Evolutionary conservation across 2,329 filamentous ascomycete species (phyloP).

Genomic region (Cordyceps farinosa): DNA sequence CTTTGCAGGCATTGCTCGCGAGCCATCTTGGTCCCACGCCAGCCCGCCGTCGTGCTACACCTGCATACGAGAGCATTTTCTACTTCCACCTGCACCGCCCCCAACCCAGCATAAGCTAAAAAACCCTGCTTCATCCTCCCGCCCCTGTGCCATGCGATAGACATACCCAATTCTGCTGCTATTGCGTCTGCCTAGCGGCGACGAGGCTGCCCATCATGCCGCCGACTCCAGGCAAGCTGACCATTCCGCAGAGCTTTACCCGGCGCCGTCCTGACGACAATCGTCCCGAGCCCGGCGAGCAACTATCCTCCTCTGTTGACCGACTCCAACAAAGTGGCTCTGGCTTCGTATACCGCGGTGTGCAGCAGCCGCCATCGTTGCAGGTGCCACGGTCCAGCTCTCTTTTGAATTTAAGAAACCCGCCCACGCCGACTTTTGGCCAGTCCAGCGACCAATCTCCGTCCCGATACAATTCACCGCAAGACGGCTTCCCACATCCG

Average conservation of each 20-base stretch:
- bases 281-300: neutral
- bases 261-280: slow-evolving; percentile 1
- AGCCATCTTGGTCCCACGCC: slow-evolving; percentile 4
- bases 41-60: slow-evolving; percentile 1
- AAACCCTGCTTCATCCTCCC: neutral
- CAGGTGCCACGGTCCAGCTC: slow-evolving; percentile 13
- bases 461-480: slow-evolving; percentile 16
- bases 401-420: slow-evolving; percentile 10
- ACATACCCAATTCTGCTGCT: neutral
- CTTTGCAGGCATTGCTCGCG: slow-evolving; percentile 4
- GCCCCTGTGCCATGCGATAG: slow-evolving; percentile 9
- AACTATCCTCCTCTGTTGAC: slow-evolving; percentile 9
- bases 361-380: slow-evolving; percentile 5
- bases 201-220: slow-evolving; percentile 15
- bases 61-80: neutral
- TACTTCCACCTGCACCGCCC: neutral
- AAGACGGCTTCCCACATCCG: slow-evolving; percentile 7
- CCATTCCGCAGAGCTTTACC: slow-evolving; percentile 13
- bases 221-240: slow-evolving; percentile 8
- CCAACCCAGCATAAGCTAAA: neutral
- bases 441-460: slow-evolving; percentile 7
- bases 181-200: slow-evolving; percentile 8
- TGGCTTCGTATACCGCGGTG: slow-evolving; percentile 9
- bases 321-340: slow-evolving; percentile 2
- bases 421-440: slow-evolving; percentile 3